Evolutionary conservation across 352 stramenopile genomes (phyloP), one percentile per base, ranked within the genome.

Genomic region (Globisporangium spiculum): DNA sequence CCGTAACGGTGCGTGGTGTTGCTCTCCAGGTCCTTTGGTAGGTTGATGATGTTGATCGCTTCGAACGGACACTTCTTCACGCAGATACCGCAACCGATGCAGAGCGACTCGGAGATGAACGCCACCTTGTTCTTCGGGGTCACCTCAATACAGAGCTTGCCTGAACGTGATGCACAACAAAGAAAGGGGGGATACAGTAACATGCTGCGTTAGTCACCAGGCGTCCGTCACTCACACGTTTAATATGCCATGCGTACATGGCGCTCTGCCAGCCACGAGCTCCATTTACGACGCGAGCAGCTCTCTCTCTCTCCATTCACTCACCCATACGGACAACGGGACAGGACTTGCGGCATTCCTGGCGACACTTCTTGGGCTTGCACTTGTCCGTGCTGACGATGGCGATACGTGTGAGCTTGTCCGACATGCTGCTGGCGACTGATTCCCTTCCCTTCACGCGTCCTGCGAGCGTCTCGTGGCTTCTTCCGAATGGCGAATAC

Each of bases 51-150:
- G 74, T 94, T 97, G 67, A 99, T 99, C 38, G 98, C 98, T 67
- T 99, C 97, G 70, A 99, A 99, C 26, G 98, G 98, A 75, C 98
- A 99, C 78, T 99, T 99, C 87, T 99, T 99, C 8, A 99, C 97
- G 79, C 98, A 99, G 75, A 99, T 99, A 89, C 98, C 97, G 76
- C 98, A 99, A 73, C 98, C 98, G 72, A 99, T 99, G 79, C 98
- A 99, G 26, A 99, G 93, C 81, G 75, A 74, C 81, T 99, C 98
- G 50, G 95, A 99, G 75, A 99, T 98, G 83, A 98, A 99, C 10
- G 97, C 97, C 60, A 99, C 89, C 83, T 99, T 99, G 80, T 65
- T 92, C 74, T 97, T 99, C 50, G 92, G 92, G 44, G 76, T 87
- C 44, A 99, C 98, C 77, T 99, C 98, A 79, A 99, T 99, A 84